phyloP scores from a whole-genome alignment of 768 basidiomycete species.

The Multifurca ochricompacta region DNA sequence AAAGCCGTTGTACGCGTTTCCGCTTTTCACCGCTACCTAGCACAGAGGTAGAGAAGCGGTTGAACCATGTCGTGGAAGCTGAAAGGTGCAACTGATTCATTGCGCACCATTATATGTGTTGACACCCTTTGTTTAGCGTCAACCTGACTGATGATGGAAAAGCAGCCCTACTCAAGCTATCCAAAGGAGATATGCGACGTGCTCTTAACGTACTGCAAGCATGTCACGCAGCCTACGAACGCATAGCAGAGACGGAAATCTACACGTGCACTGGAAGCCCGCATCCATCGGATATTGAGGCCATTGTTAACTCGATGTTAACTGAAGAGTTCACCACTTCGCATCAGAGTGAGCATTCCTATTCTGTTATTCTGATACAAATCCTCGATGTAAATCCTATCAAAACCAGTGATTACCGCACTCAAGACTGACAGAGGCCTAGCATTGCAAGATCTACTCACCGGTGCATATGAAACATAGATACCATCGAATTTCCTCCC shows the following conservation, averaged over 20 bases:
- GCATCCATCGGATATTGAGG: slow-evolving; percentile 90
- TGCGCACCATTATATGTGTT: background rate
- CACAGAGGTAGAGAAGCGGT: slow-evolving; percentile 73
- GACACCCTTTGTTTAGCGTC: slow-evolving; percentile 45
- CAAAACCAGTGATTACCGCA: slow-evolving; percentile 65
- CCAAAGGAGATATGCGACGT: slow-evolving; percentile 94
- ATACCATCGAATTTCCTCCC: slow-evolving; percentile 78
- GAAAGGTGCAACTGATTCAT: slow-evolving; percentile 55
- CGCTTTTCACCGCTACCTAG: slow-evolving; percentile 91
- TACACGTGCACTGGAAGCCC: slow-evolving; percentile 97
- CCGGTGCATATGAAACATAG: slow-evolving; percentile 84
- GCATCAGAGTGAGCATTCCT: slow-evolving; percentile 54
- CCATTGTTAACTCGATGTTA: slow-evolving; percentile 92
- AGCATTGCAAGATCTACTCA: slow-evolving; percentile 89
- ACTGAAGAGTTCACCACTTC: slow-evolving; percentile 91
- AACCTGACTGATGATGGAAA: slow-evolving; percentile 82
- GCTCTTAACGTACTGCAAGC: slow-evolving; percentile 96
- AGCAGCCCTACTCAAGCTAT: slow-evolving; percentile 86
- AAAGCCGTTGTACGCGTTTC: slow-evolving; percentile 96
- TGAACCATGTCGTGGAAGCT: slow-evolving; percentile 68
- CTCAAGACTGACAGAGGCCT: slow-evolving; percentile 90
- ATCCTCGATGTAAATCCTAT: background rate
- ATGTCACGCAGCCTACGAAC: slow-evolving; percentile 93
- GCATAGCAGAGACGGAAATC: slow-evolving; percentile 80
- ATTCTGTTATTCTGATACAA: no score